phyloP scores from a whole-genome alignment of 805 yeast species.

The Yueomyces sp. region DNA sequence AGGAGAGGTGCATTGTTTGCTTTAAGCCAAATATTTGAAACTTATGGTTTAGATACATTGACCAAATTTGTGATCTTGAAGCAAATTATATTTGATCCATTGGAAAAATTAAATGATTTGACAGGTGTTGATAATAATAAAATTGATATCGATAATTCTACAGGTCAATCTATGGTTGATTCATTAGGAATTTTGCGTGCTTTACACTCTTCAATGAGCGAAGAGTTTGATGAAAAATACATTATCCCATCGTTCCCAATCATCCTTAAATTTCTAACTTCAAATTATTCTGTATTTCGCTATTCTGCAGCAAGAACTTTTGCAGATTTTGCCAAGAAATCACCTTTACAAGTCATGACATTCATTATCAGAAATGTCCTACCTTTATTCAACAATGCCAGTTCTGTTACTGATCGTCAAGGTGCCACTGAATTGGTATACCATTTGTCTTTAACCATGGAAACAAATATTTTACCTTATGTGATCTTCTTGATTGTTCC shows the following conservation, averaged over 20 bases:
- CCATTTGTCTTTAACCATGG: slow-evolving; percentile 78
- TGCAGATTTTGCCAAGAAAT: slow-evolving; percentile 59
- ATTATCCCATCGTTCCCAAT: slow-evolving; percentile 42
- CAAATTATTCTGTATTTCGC: slow-evolving; percentile 69
- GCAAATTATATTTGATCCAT: slow-evolving; percentile 52
- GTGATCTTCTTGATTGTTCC: slow-evolving; percentile 94
- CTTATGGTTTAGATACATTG: slow-evolving; percentile 44
- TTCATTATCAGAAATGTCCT: slow-evolving; percentile 63
- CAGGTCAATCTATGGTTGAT: slow-evolving; percentile 77
- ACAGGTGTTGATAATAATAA: slow-evolving; percentile 12
- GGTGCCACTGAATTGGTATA: slow-evolving; percentile 89
- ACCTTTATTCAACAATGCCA: slow-evolving; percentile 71
- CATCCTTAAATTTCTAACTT: slow-evolving; percentile 41
- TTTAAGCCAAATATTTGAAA: slow-evolving; percentile 41
- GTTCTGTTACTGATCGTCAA: slow-evolving; percentile 60
- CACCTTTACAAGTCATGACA: slow-evolving; percentile 63
- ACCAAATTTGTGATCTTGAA: slow-evolving; percentile 51
- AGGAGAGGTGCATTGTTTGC: slow-evolving; percentile 74
- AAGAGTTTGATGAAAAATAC: slow-evolving; percentile 26
- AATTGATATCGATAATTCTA: slow-evolving; percentile 27
- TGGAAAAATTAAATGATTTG: slow-evolving; percentile 27
- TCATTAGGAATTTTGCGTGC: slow-evolving; percentile 73
- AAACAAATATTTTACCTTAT: slow-evolving; percentile 78
- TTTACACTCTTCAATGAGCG: slow-evolving; percentile 47
- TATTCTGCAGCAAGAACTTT: slow-evolving; percentile 84